Evolutionary conservation across 176 grass and related monocot species (phyloP).

Genomic region (Guadua angustifolia): DNA sequence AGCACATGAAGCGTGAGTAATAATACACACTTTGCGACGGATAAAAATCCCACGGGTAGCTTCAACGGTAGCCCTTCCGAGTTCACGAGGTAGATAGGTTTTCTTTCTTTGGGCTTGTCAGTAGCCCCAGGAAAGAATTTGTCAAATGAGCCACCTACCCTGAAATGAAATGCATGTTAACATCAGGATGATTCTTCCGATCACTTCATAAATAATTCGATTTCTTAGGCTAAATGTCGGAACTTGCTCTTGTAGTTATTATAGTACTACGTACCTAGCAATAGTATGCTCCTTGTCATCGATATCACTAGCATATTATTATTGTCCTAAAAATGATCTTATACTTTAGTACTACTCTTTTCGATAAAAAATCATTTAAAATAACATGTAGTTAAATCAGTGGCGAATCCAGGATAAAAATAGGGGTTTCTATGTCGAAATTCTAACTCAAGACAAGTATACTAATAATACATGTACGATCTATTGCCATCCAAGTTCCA

Average conservation of each 20-base stretch:
- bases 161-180: neutral
- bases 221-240: neutral
- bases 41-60: neutral
- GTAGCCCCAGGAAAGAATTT: neutral
- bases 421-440: too few species aligned
- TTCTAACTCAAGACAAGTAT: too few species aligned
- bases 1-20: neutral
- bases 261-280: neutral
- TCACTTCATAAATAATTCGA: neutral
- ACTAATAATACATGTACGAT: too few species aligned
- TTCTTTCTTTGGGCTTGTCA: neutral
- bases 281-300: too few species aligned
- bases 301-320: too few species aligned
- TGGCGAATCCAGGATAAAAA: too few species aligned
- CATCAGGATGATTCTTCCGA: neutral
- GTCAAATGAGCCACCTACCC: neutral
- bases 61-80: neutral
- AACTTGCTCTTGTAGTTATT: neutral
- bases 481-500: too few species aligned
- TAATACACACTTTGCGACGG: neutral
- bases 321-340: too few species aligned
- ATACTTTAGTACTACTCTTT: too few species aligned
- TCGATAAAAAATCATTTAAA: too few species aligned
- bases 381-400: too few species aligned
- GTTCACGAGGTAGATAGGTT: neutral